Conservation (phyloP, 2,329 filamentous ascomycete species). For the Alternaria incomplexa region DNA sequence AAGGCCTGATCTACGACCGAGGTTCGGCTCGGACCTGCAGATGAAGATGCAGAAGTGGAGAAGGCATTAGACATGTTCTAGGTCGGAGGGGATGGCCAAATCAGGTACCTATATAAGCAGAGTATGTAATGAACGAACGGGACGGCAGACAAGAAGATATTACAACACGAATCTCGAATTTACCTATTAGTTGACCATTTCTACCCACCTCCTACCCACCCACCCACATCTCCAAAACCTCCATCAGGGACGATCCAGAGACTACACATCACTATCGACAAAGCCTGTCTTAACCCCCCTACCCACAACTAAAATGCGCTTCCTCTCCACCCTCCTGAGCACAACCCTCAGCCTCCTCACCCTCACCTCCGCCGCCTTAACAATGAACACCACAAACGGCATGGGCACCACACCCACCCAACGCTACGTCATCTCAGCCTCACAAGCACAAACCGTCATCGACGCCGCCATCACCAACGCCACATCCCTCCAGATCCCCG, state of each 20-base stretch:
- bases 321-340: slow-evolving; percentile 1
- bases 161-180: neutral
- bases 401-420: slow-evolving; percentile 27
- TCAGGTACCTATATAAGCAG: neutral
- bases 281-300: neutral
- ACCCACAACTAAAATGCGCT: neutral
- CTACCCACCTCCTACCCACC: neutral
- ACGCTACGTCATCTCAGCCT: slow-evolving; percentile 25
- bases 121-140: neutral
- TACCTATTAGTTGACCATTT: neutral
- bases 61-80: neutral
- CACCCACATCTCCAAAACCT: neutral
- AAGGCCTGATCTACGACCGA: neutral
- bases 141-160: neutral
- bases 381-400: slow-evolving; percentile 30
- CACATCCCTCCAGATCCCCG: slow-evolving; percentile 26
- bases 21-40: neutral
- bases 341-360: slow-evolving; percentile 8
- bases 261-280: neutral
- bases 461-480: slow-evolving; percentile 28
- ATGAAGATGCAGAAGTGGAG: neutral
- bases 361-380: slow-evolving; percentile 14
- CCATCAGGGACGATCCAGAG: neutral
- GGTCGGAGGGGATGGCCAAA: neutral
- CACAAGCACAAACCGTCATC: slow-evolving; percentile 34